Evolutionary conservation across 805 yeast genomes (phyloP).

Genomic region (Kockiozyma suomiensis): DNA sequence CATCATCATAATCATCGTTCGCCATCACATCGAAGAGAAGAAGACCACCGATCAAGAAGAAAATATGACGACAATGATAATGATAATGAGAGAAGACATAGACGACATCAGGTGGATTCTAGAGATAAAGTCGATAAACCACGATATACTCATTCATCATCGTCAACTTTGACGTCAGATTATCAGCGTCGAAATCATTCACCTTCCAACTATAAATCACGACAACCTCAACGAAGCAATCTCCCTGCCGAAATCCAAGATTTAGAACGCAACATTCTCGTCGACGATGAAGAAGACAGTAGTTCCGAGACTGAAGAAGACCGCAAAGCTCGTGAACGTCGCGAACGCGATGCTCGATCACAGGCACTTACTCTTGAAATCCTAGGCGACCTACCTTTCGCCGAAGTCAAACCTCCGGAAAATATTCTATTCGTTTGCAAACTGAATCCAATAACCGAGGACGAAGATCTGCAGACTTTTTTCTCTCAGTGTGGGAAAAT

Average conservation of each 20-base stretch:
- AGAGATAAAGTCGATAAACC: too few relatives aligned
- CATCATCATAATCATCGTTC: neutral
- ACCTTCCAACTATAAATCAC: neutral
- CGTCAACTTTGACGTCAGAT: too few relatives aligned
- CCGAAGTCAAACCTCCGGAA: slow-evolving; percentile 63
- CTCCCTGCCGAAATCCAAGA: slow-evolving; percentile 6
- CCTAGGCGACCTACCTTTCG: slow-evolving; percentile 63
- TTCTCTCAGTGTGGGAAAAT: slow-evolving; percentile 66
- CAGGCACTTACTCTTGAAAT: slow-evolving; percentile 65
- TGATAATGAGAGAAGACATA: neutral
- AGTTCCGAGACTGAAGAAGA: slow-evolving; percentile 38
- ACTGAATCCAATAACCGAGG: slow-evolving; percentile 62
- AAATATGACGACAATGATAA: neutral
- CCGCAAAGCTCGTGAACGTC: slow-evolving; percentile 37
- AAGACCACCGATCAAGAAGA: neutral
- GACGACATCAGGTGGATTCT: neutral
- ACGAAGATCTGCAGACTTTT: slow-evolving; percentile 56
- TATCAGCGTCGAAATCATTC: too few relatives aligned
- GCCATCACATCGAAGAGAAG: neutral
- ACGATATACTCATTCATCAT: neutral
- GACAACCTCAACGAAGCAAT: neutral
- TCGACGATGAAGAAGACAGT: slow-evolving; percentile 1
- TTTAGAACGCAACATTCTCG: slow-evolving; percentile 17
- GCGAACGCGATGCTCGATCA: slow-evolving; percentile 48
- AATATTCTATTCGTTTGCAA: slow-evolving; percentile 64